phyloP scores from a whole-genome alignment of 306 rosid species.

The Abrus precatorius region DNA sequence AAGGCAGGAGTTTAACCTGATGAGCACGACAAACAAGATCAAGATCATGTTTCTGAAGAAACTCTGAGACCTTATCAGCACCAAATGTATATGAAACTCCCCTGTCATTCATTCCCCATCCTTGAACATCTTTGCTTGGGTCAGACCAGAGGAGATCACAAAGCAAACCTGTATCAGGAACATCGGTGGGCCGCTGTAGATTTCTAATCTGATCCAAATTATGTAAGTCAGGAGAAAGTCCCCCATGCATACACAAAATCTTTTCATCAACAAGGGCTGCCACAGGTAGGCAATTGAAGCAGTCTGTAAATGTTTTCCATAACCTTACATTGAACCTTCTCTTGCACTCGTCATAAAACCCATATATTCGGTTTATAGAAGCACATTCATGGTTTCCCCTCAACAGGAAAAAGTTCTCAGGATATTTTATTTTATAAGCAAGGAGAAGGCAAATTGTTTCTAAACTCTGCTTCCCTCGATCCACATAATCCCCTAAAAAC shows the following conservation, averaged over 20 bases:
- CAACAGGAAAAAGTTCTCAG: constrained; percentile 89
- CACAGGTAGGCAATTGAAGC: constrained; percentile 94
- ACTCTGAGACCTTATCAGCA: constrained; percentile 79
- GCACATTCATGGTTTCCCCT: constrained; percentile 99
- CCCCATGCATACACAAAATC: constrained; percentile 97
- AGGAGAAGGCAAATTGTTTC: constrained; percentile 97
- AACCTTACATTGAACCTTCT: constrained; percentile 87
- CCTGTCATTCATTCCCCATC: constrained; percentile 94
- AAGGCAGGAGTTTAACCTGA: constrained; percentile 69
- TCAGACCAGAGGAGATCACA: constrained; percentile 99
- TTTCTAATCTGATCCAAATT: constrained; percentile 85
- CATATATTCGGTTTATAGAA: constrained; percentile 93
- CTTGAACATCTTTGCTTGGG: constrained; percentile 86
- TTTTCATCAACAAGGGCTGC: constrained; percentile 97
- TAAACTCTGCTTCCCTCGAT: constrained; percentile 94
- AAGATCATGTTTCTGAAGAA: constrained; percentile 91
- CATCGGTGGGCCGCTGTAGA: constrained; percentile 85
- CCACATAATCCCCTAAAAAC: constrained; percentile 97
- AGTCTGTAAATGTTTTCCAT: constrained; percentile 91
- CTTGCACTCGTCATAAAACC: constrained; percentile 98
- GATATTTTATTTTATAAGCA: constrained; percentile 87
- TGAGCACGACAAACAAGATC: constrained; percentile 98
- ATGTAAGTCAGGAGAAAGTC: constrained; percentile 87
- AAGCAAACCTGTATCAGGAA: constrained; percentile 92
- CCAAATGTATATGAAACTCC: constrained; percentile 98